Evolutionary conservation across 2,329 filamentous ascomycete genomes (phyloP), one percentile per base, ranked within the genome.

Genomic region (Fusarium mangiferae): DNA sequence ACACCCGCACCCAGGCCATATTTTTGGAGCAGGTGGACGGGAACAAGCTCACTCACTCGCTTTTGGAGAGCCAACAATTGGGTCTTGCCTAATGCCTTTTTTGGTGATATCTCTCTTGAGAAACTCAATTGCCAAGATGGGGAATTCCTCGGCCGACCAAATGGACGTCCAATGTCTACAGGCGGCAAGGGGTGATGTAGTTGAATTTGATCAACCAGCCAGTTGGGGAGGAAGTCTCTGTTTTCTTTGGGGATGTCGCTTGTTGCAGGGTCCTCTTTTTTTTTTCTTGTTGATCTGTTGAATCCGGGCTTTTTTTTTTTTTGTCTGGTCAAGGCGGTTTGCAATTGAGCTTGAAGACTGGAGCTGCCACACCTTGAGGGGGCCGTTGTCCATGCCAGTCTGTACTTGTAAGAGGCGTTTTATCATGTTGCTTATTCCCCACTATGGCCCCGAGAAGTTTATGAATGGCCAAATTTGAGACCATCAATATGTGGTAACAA

Each of bases 281-380:
- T 70, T 75, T 62, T 69, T 76, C 68, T 75, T 72, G 77, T 77
- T 78, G 76, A 79, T 76, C 76, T 79, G 77, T 79, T 79, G 77
- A 79, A 79, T 78, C 68, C 67, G 68, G 70, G 67, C 62, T 67
- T 62, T 66, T 62, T 68, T 65, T 28, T 39, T 38, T 26, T 48
- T 49, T 38, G 56, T 48, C 39, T 66, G 41, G 41, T 36, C 57
- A 36, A 38, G 58, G 58, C 46, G 71, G 65, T 72, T 71, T 60
- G 44, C 68, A 57, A 69, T 74, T 74, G 72, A 74, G 72, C 68
- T 75, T 74, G 71, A 68, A 62, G 67, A 70, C 41, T 70, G 52
- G 64, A 72, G 62, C 67, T 74, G 22, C 55, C 62, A 64, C 46
- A 45, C 49, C 42, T 35, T 55, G 56, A 62, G 70, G 54, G 44